Evolutionary conservation across 2,329 filamentous ascomycete genomes (phyloP).

Genomic region (Colletotrichum tofieldiae): DNA sequence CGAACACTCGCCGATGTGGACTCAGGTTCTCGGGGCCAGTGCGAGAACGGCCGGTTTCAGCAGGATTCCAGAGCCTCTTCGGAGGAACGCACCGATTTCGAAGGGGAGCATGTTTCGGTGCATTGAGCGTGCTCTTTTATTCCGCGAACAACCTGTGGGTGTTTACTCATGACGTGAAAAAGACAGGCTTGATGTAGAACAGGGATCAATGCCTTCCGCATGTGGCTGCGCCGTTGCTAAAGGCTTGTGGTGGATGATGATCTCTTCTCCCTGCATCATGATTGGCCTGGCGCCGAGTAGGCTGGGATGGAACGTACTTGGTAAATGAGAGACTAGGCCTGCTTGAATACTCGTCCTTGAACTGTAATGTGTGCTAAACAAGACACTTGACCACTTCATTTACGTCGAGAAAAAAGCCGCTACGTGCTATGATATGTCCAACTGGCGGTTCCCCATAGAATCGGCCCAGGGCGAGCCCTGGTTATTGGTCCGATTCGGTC

Average conservation of each 20-base stretch:
- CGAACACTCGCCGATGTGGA: slow-evolving; percentile 25
- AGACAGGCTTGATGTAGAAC: no score
- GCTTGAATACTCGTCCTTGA: not conserved
- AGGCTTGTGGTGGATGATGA: not conserved
- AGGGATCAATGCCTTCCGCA: not conserved
- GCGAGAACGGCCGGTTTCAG: not conserved
- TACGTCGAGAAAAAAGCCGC: not conserved
- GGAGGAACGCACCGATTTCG: not conserved
- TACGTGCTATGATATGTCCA: not conserved
- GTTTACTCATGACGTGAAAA: no score
- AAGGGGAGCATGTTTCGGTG: not conserved
- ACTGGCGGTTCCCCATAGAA: not conserved
- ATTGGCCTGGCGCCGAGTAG: no score
- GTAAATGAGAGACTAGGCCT: not conserved
- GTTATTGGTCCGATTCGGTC: not conserved
- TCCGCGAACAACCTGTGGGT: no score
- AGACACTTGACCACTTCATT: no score
- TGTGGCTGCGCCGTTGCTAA: not conserved
- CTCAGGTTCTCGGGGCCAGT: slow-evolving; percentile 10
- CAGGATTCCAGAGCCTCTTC: not conserved
- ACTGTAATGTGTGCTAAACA: no score
- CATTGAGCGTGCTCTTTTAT: no score
- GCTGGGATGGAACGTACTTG: not conserved
- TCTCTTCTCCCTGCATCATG: no score
- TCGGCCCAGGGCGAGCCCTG: no score